Base-by-base conservation (phyloP, 345 rosid species). In the Trapa bicornis region DNA sequence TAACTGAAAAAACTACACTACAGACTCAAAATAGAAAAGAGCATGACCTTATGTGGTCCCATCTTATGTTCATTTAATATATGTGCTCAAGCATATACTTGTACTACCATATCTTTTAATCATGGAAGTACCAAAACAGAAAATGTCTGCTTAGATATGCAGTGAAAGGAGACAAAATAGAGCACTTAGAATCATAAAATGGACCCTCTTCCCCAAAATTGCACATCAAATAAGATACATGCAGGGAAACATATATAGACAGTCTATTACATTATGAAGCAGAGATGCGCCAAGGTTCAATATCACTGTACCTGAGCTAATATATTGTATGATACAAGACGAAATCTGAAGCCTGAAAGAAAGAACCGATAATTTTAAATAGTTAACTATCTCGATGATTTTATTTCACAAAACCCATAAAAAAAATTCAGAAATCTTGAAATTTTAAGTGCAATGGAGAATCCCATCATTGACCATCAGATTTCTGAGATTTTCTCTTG, bases 301-400 rank as follows among this genome's bases (percentile, higher is more conserved):
- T 6, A 7, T 60, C 39, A 64, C 42, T 68, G 41, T 72, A 83
- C 94, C 94, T 88, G 91, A 70, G 94, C 91, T 73, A 88, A 77
- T 41, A 88, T 78, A 74, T 88, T 88, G 62, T 85, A 88, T 0
- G 76, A 72, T 52, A 69, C 75, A 45, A 75, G 66, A 13, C 66
- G 50, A 67, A 65, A 68, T 65, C 69, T 64, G 41, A 35, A 65
- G 36, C 71, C 71, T 72, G 63, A 16, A 56, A 43, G 3, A 7
- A 39, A 47, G 29, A 22, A 35, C 29, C 29, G 29, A 68, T 35
- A 39, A 42, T 22, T 36, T 36, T 37, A 47, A 47, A 61, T n/a
- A 14, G 17, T 32, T 8, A 8, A 61, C 15, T 56, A 47, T 48
- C 33, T 54, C 60, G 22, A 7, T n/a, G 37, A 38, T 58, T 58